Conservation (phyloP, 1,284 basidiomycete genomes). For the Agaricales sp. region DNA sequence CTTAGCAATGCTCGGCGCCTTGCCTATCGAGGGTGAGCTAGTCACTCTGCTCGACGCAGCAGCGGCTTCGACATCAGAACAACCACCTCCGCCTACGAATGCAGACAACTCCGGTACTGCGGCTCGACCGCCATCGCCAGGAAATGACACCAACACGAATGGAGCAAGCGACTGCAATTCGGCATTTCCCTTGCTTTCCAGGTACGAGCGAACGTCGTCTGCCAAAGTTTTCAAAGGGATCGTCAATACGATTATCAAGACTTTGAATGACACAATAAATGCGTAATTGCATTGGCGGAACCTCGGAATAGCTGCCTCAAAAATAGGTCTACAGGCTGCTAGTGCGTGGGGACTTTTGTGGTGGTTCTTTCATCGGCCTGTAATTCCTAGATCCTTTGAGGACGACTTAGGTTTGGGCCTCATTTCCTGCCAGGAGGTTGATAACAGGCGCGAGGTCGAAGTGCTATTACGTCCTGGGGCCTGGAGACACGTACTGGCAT, state of each 20-base stretch:
- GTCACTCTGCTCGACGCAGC: constrained; percentile 79
- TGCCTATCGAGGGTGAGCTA: constrained; percentile 92
- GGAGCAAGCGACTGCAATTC: constrained; percentile 12
- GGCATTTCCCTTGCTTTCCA: constrained; percentile 37
- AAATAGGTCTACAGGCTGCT: too few species aligned
- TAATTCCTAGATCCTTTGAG: too few species aligned
- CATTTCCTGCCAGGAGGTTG: too few species aligned
- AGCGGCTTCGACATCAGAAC: constrained; percentile 12
- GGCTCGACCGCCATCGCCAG: background rate
- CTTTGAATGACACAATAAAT: constrained; percentile 10
- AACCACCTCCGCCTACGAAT: background rate
- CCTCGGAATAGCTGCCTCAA: too few species aligned
- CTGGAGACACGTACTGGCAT: too few species aligned
- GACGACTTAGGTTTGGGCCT: too few species aligned
- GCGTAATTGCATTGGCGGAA: constrained; percentile 1
- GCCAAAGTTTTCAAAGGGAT: constrained; percentile 50
- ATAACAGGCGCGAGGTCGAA: too few species aligned
- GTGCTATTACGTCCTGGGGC: too few species aligned
- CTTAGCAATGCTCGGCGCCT: constrained; percentile 75
- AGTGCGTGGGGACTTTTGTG: too few species aligned
- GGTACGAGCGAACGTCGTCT: constrained; percentile 53
- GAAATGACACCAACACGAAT: constrained; percentile 3
- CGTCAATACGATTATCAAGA: constrained; percentile 26
- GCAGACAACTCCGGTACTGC: background rate
- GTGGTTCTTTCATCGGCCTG: too few species aligned